These are phyloP conservation scores for Pterothamnion heteromorphum DNA, from an alignment of 31 red algal species.

Conservation along the genomic window DNA sequence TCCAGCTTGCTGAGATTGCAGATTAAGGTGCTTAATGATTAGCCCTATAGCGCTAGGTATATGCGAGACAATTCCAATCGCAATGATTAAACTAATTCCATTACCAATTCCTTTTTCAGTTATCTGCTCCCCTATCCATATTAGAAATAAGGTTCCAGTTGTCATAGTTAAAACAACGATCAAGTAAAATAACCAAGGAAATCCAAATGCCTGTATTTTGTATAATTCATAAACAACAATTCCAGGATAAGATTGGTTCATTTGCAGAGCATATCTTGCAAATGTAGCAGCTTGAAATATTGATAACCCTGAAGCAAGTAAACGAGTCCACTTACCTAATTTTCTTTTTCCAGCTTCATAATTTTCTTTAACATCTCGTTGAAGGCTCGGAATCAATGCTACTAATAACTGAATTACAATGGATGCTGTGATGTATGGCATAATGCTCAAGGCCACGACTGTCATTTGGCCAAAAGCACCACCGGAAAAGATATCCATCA, in stretches of 20 bases:
- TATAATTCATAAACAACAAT: not conserved
- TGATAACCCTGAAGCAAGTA: not conserved
- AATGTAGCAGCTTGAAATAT: not conserved
- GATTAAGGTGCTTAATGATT: not conserved
- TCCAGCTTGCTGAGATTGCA: not conserved
- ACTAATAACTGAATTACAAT: not conserved
- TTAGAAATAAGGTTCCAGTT: not conserved
- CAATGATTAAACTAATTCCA: not conserved
- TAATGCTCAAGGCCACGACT: not conserved
- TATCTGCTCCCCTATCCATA: constrained; percentile 2
- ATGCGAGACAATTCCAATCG: not conserved
- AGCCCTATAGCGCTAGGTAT: not conserved
- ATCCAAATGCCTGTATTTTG: not conserved
- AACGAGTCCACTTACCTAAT: not conserved
- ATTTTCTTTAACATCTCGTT: not conserved
- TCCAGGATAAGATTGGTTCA: not conserved
- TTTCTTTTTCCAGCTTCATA: not conserved
- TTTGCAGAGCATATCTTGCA: not conserved
- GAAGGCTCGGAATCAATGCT: not conserved
- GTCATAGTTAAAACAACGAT: not conserved
- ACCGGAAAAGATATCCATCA: not conserved
- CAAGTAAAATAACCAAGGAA: constrained; percentile 1
- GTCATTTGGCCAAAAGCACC: not conserved
- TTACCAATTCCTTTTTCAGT: not conserved
- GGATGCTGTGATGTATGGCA: not conserved